These are phyloP conservation scores for Trichoderma reesei DNA, from an alignment of 495 filamentous ascomycete species.

Conservation along the genomic window DNA sequence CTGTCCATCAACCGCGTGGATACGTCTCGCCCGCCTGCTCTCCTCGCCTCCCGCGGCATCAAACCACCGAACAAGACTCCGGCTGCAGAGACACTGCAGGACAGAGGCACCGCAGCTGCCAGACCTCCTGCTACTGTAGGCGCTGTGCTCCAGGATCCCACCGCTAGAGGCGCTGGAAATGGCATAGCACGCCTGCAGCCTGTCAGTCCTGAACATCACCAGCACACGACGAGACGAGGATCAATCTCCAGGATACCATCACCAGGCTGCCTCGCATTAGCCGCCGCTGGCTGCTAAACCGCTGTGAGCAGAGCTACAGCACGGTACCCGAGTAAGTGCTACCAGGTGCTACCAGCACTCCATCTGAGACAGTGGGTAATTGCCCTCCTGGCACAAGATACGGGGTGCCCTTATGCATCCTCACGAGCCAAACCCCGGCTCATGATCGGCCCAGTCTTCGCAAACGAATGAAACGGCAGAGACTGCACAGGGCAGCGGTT, in stretches of 20 bases:
- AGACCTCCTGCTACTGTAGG: not conserved
- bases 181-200: slow-evolving; percentile 4
- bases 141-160: not conserved
- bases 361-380: not conserved
- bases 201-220: not conserved
- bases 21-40: too few relatives aligned
- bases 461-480: not conserved
- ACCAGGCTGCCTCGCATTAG: not conserved
- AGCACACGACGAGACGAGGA: not conserved
- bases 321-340: too few relatives aligned
- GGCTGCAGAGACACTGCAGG: not conserved
- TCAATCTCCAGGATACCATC: not conserved
- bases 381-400: not conserved
- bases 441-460: not conserved
- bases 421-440: not conserved
- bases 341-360: not conserved
- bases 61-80: too few relatives aligned
- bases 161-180: slow-evolving; percentile 3
- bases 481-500: slow-evolving; percentile 3
- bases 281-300: not conserved
- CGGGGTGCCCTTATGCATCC: not conserved
- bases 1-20: too few relatives aligned
- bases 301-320: too few relatives aligned
- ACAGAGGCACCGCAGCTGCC: not conserved
- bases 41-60: too few relatives aligned